Evolutionary conservation across 1,139 yeast species (phyloP), one percentile per base, ranked within the genome.

Genomic region (Geotrichum carabidarum): DNA sequence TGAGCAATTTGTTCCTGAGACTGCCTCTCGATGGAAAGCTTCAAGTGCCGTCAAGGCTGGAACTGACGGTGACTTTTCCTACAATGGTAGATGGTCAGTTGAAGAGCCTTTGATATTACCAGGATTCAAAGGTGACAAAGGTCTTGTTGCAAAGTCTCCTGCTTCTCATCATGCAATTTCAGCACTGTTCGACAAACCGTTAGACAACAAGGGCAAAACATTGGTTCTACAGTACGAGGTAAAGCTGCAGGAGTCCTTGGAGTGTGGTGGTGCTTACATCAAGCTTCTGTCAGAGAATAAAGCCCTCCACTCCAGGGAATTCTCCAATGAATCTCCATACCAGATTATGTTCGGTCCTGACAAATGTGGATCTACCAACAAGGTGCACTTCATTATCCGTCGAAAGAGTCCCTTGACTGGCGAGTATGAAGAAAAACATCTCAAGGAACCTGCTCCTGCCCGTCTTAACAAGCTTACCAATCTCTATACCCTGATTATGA

Each of bases 301-400:
- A 3, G 75, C 74, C 18, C 72, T 78, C 27, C 70, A 67, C 50
- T 72, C 70, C 9, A 72, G 74, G 58, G 77, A 74, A 63, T 83
- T 86, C 70, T 75, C 73, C 62, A 78, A 80, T 58, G 80, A 77
- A 22, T 78, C 95, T 6, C 86, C 91, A 0, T 89, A 84, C 71
- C 89, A 85, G 67, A 71, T 91, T 60, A 86, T 90, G 94, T 91
- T 91, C 75, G 98, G 97, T 30, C 98, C 98, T 38, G 98, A 91
- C 71, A 80, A 78, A 68, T 91, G 98, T 73, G 95, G 95, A 2
- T 69, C 82, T 50, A 79, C 84, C 48, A 86, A 89, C 72, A 84
- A 83, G 70, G 83, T 90, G 32, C 95, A 86, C 65, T 81, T 90
- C 61, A 86, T 89, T 54, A 66, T 89, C 56, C 79, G 78, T 56